Base-by-base conservation (phyloP, 2,329 filamentous ascomycete species). In the Arachnopeziza araneosa region DNA sequence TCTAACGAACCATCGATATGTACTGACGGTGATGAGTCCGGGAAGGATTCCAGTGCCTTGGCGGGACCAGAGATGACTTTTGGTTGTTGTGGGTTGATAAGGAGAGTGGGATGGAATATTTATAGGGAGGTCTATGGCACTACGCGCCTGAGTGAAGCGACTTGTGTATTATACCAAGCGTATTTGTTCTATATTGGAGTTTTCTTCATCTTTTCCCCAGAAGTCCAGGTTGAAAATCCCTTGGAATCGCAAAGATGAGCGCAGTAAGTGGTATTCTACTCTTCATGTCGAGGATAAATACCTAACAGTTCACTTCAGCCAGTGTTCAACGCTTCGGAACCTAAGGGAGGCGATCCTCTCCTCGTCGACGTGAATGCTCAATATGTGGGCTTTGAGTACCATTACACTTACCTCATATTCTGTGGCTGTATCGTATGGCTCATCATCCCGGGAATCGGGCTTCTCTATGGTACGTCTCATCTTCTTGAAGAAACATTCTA, bases 391-490 rank as follows among this genome's bases (percentile, higher is more conserved):
- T 74, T 79, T 59, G 83, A 87, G 69, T 85, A 78, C 72, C 79
- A 87, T 68, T 86, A 86, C 70, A 78, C 79, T 49, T 88, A 85
- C 68, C 76, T 84, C 54, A 71, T 83, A 58, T 76, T 84, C 66
- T 85, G 83, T 70, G 77, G 75, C 17, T 84, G 82, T 71, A 77
- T 88, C 57, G 84, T 87, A 57, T 88, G 83, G 80, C 72, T 87
- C 55, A 88, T 88, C 69, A 85, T 87, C 59, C 85, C 85, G 0
- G 85, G 84, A 22, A 84, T 88, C 65, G 85, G 84, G 54, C 77
- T 88, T 8, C 75, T 88, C 0, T 88, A 88, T 72, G 81, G 83
- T 30, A 30, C 26, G 26, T 30, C 26, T 30, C 9, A 9, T 9
- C 5, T 30, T 30, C 5, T 30, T 30, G 9, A 9, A 30, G 9